phyloP scores from a whole-genome alignment of 1,284 basidiomycete species.

The Cutaneotrichosporon cyanovorans region DNA sequence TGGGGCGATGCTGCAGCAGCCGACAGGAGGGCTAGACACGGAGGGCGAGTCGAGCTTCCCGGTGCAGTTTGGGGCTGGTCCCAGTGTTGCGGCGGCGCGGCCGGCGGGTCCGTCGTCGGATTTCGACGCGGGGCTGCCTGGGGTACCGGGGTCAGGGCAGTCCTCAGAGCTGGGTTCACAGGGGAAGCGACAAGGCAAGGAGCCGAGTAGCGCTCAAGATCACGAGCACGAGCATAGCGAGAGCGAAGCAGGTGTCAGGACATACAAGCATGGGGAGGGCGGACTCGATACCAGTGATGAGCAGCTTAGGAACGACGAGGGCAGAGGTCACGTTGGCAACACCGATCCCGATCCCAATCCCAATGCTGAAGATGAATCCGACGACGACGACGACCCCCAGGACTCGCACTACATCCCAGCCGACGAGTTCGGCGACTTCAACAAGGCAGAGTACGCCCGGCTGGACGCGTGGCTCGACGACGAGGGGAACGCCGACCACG shows the following conservation, averaged over 20 bases:
- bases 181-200: no score
- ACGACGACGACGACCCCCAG: background rate
- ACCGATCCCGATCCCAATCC: background rate
- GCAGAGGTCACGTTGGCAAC: no score
- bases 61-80: conserved; percentile 6
- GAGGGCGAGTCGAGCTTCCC: no score
- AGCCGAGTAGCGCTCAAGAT: no score
- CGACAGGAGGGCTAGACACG: no score
- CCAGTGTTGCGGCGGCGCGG: background rate
- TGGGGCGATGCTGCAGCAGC: no score
- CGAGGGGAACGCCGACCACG: conserved; percentile 16
- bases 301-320: background rate
- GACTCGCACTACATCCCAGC: no score
- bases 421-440: conserved; percentile 18
- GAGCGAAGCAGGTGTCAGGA: no score
- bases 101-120: conserved; percentile 6
- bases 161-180: no score
- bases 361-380: background rate
- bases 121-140: conserved; percentile 6
- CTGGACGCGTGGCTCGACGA: conserved; percentile 38
- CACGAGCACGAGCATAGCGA: no score
- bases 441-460: conserved; percentile 29
- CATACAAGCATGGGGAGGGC: no score
- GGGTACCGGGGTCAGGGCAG: no score
- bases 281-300: background rate